Evolutionary conservation across 2,329 filamentous ascomycete species (phyloP).

Genomic region (Aspergillus aculeatinus): DNA sequence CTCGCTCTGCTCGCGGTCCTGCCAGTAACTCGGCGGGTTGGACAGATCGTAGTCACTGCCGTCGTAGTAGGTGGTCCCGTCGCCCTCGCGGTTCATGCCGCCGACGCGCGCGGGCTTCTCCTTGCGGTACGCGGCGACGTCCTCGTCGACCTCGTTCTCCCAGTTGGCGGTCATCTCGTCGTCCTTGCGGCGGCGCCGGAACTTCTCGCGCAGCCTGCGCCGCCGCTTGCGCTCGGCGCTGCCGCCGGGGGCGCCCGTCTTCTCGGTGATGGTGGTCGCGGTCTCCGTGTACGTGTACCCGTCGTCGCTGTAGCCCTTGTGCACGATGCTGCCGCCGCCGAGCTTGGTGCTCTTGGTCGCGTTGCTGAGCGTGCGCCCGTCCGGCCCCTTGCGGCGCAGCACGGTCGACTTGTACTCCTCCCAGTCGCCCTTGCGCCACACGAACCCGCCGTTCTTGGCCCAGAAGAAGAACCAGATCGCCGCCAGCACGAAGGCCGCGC

Average conservation of each 20-base stretch:
- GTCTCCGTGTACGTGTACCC: constrained; percentile 50
- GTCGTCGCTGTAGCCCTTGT: constrained; percentile 64
- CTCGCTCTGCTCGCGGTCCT: constrained; percentile 38
- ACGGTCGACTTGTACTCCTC: constrained; percentile 98
- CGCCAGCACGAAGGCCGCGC: constrained; percentile 69
- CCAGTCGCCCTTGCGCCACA: constrained; percentile 84
- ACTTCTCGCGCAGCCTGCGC: constrained; percentile 42
- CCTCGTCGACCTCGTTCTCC: constrained; percentile 63
- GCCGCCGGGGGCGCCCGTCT: constrained; percentile 7
- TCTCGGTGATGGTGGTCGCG: constrained; percentile 44
- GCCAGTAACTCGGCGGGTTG: constrained; percentile 55
- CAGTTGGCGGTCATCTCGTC: constrained; percentile 44
- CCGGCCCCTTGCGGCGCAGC: constrained; percentile 79
- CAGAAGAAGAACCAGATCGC: constrained; percentile 99
- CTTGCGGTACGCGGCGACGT: constrained; percentile 79
- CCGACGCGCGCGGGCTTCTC: constrained; percentile 85
- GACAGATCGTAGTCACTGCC: constrained; percentile 69
- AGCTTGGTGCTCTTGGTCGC: constrained; percentile 79
- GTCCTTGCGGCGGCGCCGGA: constrained; percentile 40
- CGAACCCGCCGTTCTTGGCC: constrained; percentile 93
- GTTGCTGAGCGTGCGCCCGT: constrained; percentile 80
- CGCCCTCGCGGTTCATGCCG: constrained; percentile 78
- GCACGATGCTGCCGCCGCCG: constrained; percentile 77
- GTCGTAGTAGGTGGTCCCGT: constrained; percentile 71
- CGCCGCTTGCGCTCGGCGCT: constrained; percentile 23